Evolutionary conservation across 2,329 filamentous ascomycete genomes (phyloP), one percentile per base, ranked within the genome.

Genomic region (Sarocladiaceae sp.): DNA sequence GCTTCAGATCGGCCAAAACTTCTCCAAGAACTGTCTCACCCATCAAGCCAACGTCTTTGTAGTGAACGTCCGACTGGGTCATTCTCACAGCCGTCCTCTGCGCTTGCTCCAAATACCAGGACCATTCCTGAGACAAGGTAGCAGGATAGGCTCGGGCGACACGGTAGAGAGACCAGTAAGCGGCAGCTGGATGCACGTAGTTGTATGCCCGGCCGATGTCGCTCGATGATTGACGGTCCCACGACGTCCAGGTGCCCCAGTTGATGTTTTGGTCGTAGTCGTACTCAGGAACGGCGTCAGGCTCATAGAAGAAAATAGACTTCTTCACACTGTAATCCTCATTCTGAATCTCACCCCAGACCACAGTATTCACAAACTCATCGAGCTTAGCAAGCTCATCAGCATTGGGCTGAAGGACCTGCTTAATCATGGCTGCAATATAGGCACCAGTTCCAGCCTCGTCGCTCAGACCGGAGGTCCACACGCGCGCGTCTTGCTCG

Each of bases 391-490:
- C 58, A 1, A 84, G 62, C 55, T 84, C 78, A 0, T 62, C 63
- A 0, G 73, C 67, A 10, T 72, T 63, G 0, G 80, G 79, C 29
- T 77, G 76, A 6, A 74, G 61, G 2, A 71, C 70, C 53, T 82
- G 76, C 63, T 84, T 84, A 65, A 80, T 73, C 2, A 73, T 66
- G 0, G 77, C 75, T 0, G 80, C 77, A 1, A 83, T 70, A 55
- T 75, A 83, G 0, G 79, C 74, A 1, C 79, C 79, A 0, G 77
- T 76, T 1, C 81, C 81, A 1, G 71, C 80, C 63, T 84, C 81
- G 53, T 84, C 80, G 52, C 78, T 82, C 1, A 84, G 68, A 0
- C 81, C 81, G 1, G 80, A 73, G 4, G 84, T 75, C 80, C 80
- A 84, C 6, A 74, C 79, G 1, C 81, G 71, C 1, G 68, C 53